These are phyloP conservation scores for Macrolepiota albuminosa DNA, from an alignment of 768 basidiomycete genomes.

Conservation along the genomic window DNA sequence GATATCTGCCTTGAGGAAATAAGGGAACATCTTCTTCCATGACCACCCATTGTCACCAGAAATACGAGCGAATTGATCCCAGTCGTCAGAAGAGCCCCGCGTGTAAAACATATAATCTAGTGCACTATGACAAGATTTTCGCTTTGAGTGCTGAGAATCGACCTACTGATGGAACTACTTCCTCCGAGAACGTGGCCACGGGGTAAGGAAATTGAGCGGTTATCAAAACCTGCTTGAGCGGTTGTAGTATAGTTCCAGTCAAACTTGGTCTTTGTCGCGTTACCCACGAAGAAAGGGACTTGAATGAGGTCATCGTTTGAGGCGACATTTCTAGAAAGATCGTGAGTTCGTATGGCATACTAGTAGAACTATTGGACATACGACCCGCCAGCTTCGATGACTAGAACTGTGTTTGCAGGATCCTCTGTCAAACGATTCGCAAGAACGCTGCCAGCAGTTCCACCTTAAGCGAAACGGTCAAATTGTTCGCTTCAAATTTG, in stretches of 20 bases:
- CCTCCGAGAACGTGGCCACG: constrained; percentile 27
- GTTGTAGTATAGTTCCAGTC: constrained; percentile 29
- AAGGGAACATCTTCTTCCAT: constrained; percentile 24
- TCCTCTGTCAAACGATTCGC: constrained; percentile 9
- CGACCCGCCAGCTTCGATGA: constrained; percentile 12
- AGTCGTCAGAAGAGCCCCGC: constrained; percentile 28
- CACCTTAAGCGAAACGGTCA: not conserved
- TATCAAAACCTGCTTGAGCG: constrained; percentile 19
- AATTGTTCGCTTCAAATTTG: not conserved
- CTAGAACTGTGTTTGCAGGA: not conserved
- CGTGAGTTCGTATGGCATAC: not conserved
- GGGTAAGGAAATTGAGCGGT: constrained; percentile 17
- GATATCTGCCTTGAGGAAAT: constrained; percentile 16
- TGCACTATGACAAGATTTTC: not conserved
- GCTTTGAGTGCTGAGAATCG: too few species aligned
- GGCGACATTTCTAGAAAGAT: not conserved
- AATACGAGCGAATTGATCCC: constrained; percentile 21
- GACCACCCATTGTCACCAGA: constrained; percentile 28
- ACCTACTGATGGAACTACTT: constrained; percentile 23
- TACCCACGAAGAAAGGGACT: constrained; percentile 10
- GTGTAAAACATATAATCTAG: constrained; percentile 26
- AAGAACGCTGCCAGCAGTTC: constrained; percentile 7
- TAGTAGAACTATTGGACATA: not conserved
- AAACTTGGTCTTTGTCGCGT: constrained; percentile 11
- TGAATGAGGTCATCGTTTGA: not conserved